Base-by-base conservation (phyloP, 202 grass and related monocot genomes). In the Hordeum pubiflorum region DNA sequence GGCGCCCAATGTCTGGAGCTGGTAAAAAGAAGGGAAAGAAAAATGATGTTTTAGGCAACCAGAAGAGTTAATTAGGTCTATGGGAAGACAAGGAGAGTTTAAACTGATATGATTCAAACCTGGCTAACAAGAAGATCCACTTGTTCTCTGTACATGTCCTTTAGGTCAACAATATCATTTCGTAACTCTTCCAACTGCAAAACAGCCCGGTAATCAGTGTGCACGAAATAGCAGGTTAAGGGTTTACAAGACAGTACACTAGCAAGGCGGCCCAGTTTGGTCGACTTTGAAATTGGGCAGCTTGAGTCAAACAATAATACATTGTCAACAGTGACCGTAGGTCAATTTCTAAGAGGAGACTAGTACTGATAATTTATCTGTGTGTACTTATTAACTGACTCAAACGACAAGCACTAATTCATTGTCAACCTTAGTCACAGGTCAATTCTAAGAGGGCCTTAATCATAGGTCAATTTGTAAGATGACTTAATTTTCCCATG, bases 101-200 rank as follows among this genome's bases (percentile, higher is more conserved):
- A 36, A 29, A 34, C 20, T 4, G 17, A 43, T 67, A 84, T 56
- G 40, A 8, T 76, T 73, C 62, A 80, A 87, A 99, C 96, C 96
- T 91, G 93, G 85, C 94, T 96, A 83, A 99, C 96, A 72, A 99
- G 92, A 80, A 96, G 90, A 95, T 96, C 91, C 38, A 99, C 96
- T 93, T 99, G 96, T 77, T 99, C 96, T 81, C 90, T 81, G 81
- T 99, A 99, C 96, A 99, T 99, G 67, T 99, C 96, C 82, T 99
- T 99, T 27, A 99, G 80, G 89, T 99, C 92, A 79, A 99, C 85
- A 57, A 99, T 95, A 80, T 99, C 96, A 66, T 94, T 94, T 65
- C 90, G 86, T 50, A 99, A 81, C 73, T 99, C 96, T 79, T 99
- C 96, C 85, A 99, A 83, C 96, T 99, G 86, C 62, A 93, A 69